These are phyloP conservation scores for Rubia yunnanensis DNA, from an alignment of 257 asterid genomes.

Conservation along the genomic window DNA sequence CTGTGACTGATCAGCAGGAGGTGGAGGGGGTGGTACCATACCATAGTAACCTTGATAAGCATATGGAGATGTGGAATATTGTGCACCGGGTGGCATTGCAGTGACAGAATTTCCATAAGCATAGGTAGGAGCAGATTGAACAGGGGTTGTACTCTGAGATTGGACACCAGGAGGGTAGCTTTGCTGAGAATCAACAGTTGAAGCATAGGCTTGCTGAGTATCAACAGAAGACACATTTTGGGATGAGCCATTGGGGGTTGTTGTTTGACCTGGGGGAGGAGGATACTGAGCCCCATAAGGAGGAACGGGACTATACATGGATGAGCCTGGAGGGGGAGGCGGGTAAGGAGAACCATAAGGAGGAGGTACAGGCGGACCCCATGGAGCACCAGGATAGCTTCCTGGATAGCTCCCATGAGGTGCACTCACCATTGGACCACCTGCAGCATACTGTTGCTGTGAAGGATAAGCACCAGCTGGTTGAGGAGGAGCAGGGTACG, in stretches of 20 bases:
- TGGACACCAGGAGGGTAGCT: constrained; percentile 78
- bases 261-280: constrained; percentile 54
- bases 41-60: constrained; percentile 60
- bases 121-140: constrained; percentile 47
- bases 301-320: constrained; percentile 47
- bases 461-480: constrained; percentile 61
- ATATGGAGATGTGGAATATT: constrained; percentile 54
- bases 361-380: constrained; percentile 64
- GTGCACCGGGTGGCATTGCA: constrained; percentile 52
- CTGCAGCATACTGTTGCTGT: constrained; percentile 58
- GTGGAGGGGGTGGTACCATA: constrained; percentile 48
- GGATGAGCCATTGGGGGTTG: constrained; percentile 42
- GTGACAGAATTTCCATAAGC: constrained; percentile 41
- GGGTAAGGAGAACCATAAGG: constrained; percentile 64
- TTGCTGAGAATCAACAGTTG: constrained; percentile 62
- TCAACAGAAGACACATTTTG: constrained; percentile 51
- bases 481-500: constrained; percentile 55
- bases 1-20: constrained; percentile 56
- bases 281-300: constrained; percentile 64
- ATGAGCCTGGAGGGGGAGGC: constrained; percentile 82
- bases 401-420: constrained; percentile 53
- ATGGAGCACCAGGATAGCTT: constrained; percentile 27
- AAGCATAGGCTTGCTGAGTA: constrained; percentile 41
- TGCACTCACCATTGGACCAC: constrained; percentile 75
- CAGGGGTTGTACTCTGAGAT: constrained; percentile 46